These are phyloP conservation scores for Backusella westeae DNA, from an alignment of 192 early-diverging fungal species.

Conservation along the genomic window DNA sequence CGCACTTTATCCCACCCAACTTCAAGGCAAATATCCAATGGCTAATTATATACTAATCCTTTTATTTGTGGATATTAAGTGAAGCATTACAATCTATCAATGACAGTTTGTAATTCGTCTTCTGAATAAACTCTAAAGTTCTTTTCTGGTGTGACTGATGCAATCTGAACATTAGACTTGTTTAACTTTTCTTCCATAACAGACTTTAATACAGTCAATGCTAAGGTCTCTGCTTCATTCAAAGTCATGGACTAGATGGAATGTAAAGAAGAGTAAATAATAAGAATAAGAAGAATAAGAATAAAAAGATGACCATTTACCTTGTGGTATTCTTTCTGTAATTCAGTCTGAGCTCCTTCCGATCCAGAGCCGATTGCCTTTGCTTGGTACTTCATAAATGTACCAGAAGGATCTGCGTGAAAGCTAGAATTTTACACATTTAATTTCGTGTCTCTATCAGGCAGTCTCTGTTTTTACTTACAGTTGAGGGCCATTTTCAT, in stretches of 20 bases:
- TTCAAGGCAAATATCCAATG: background rate
- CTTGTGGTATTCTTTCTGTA: conserved; percentile 96
- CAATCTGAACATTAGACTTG: conserved; percentile 93
- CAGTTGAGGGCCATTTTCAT: conserved; percentile 97
- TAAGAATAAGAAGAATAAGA: background rate
- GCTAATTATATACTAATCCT: background rate
- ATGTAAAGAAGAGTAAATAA: background rate
- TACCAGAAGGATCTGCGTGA: conserved; percentile 98
- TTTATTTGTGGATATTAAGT: background rate
- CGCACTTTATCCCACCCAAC: background rate
- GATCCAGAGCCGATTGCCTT: conserved; percentile 99
- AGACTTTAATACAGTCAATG: conserved; percentile 96
- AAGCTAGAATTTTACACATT: conserved; percentile 45
- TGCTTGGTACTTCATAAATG: conserved; percentile 91
- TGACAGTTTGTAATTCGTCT: conserved; percentile 77
- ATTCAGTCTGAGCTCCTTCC: conserved; percentile 96
- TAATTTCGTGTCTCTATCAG: background rate
- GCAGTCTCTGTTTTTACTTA: conserved; percentile 42
- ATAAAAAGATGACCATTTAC: conserved; percentile 32
- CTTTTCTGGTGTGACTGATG: conserved; percentile 74
- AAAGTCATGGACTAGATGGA: conserved; percentile 69
- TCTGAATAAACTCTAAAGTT: conserved; percentile 82
- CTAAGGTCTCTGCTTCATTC: conserved; percentile 82
- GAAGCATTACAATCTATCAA: conserved; percentile 62
- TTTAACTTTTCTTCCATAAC: conserved; percentile 99